Evolutionary conservation across 2,329 filamentous ascomycete species (phyloP), one percentile per base, ranked within the genome.

Genomic region (Cryphonectria carpinicola): DNA sequence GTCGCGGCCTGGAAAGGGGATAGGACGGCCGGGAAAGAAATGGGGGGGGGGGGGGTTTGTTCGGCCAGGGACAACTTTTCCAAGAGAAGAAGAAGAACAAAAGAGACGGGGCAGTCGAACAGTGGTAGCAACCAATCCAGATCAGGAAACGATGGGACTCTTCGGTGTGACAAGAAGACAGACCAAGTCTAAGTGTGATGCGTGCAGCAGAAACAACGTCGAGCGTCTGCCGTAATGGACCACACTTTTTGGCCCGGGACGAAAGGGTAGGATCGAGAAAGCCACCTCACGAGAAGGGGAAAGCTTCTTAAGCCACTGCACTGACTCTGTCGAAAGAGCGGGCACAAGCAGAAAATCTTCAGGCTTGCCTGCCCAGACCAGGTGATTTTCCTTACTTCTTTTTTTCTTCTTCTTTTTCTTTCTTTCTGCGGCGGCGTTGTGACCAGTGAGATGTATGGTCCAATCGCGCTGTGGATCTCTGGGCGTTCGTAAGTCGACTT

Each of bases 181-280:
- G 65, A 19, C 37, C 54, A 49, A 37, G 39, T 64, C 32, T 66
- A 37, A 32, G 32, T 66, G 65, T 22, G 52, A 25, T 39, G 52
- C 37, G 32, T 56, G 65, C 37, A 58, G 37, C 65, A 43, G 49
- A 17, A 58, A 54, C 35, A 39, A 66, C 65, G 65, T 37, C 37
- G 49, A 58, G 17, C 10, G 13, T 39, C 41, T 32, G 46, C 52
- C 54, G 65, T 60, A 17, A 37, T 28, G 8, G 65, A 58, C 14
- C 49, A 25, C n/a, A 25, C 22, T 37, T 41, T 22, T 39, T 39
- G 65, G 35, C 41, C 49, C 37, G 52, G 49, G 35, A 41, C 22
- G 49, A 43, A 58, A 58, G 65, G 46, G 65, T 66, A 43, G 35
- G 65, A 66, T 58, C n/a, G 49, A 54, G 37, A 17, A 39, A 25